Base-by-base conservation (phyloP, 495 filamentous ascomycete species). In the Penicillium atrosanguineum region DNA sequence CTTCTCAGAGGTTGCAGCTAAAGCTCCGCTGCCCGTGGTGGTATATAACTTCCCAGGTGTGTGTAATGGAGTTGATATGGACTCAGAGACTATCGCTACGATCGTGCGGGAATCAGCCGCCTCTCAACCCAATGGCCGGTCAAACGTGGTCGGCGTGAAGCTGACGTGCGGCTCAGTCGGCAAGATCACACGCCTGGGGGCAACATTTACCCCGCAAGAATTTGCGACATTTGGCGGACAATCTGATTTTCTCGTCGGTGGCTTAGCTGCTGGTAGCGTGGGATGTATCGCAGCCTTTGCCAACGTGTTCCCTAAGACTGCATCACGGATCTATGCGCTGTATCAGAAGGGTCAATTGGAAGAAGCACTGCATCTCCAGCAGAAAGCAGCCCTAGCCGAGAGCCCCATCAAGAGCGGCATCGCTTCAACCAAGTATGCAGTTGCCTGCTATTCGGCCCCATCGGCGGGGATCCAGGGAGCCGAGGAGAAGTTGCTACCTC, bases 381-480 rank as follows among this genome's bases (percentile, higher is more conserved):
- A 83, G 15, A 70, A 89, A 40, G 79, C 92, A 7, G 86, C 88
- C 14, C 69, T 83, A 48, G 90, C 87, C 16, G 90, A 95, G 73
- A 93, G 88, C 82, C 83, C 83, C 5, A 87, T 85, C 46, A 94
- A 92, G 63, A 83, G 90, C 54, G 86, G 87, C 4, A 87, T 87
- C 54, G 81, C 83, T 21, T 73, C 76, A 0, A 86, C 83, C 14
- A 89, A 88, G 66, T 83, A 83, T 60, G 85, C 80, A 0, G 80
- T 80, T 0, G 74, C 77, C 0, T 56, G 52, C 20, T 72, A 62
- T 40, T 61, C 60, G 1, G 69, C 64, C 18, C 52, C 41, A 3
- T 23, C 43, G 15, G 69, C 62, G 15, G 69, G 66, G 6, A 61
- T 71, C 14, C 28, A 45, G 18, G 49, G 44, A 11, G 55, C 61